These are phyloP conservation scores for Aplosporella prunicola DNA, from an alignment of 2,329 filamentous ascomycete genomes.

Conservation along the genomic window DNA sequence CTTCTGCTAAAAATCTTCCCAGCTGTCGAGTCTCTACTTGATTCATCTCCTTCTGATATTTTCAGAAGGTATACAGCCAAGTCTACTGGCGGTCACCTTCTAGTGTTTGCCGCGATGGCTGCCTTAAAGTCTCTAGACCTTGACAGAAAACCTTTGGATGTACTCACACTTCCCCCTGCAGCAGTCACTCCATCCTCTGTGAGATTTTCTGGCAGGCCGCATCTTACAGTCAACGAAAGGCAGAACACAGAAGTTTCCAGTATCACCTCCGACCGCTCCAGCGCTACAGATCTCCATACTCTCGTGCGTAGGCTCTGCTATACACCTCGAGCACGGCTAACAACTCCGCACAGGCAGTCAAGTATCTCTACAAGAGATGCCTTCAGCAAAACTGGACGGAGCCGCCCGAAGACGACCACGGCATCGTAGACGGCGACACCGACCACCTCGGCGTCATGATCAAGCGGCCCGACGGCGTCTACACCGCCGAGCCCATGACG, in stretches of 20 bases:
- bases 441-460: conserved; percentile 14
- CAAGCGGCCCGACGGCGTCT: conserved; percentile 22
- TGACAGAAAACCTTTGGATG: no score
- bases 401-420: conserved; percentile 20
- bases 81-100: no score
- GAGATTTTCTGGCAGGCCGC: neutral
- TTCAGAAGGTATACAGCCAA: no score
- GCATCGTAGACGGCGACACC: conserved; percentile 16
- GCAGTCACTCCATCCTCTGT: no score
- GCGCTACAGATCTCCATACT: conserved; percentile 17
- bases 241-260: conserved; percentile 15
- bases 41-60: no score
- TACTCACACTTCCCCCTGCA: no score
- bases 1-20: no score
- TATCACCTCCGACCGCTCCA: conserved; percentile 16
- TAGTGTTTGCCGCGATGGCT: no score
- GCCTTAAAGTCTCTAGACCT: no score
- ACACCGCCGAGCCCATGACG: conserved; percentile 32
- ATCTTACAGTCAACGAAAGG: conserved; percentile 12
- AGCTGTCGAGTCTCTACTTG: no score
- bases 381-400: conserved; percentile 22
- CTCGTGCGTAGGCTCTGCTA: conserved; percentile 13
- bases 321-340: no score
- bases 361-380: conserved; percentile 20
- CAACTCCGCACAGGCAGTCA: conserved; percentile 17